These are phyloP conservation scores for Piromyces sp. DNA, from an alignment of 192 early-diverging fungal species.

Conservation along the genomic window DNA sequence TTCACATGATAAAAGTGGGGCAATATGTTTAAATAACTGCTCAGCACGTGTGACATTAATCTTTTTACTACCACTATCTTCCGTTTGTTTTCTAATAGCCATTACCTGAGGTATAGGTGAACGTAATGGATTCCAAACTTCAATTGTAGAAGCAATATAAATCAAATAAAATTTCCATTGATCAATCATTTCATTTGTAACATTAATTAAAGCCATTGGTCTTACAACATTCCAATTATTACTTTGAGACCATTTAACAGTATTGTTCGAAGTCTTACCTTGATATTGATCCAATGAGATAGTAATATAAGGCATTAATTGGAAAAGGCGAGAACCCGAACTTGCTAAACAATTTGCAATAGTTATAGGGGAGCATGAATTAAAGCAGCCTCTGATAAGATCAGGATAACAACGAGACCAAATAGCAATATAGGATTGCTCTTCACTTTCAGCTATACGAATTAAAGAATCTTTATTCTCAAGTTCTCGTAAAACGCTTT, in stretches of 20 bases:
- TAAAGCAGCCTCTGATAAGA: slow-evolving; percentile 39
- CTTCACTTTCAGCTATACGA: slow-evolving; percentile 36
- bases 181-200: slow-evolving; percentile 41
- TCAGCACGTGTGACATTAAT: slow-evolving; percentile 11
- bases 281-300: slow-evolving; percentile 27
- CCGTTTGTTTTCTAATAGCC: neutral
- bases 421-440: slow-evolving; percentile 28
- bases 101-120: neutral
- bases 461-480: slow-evolving; percentile 38
- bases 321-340: slow-evolving; percentile 40
- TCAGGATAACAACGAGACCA: slow-evolving; percentile 54
- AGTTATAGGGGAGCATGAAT: slow-evolving; percentile 19
- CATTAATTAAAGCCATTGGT: slow-evolving; percentile 7
- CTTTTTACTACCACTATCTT: neutral
- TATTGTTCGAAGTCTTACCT: slow-evolving; percentile 21
- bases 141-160: slow-evolving; percentile 52
- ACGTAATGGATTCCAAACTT: slow-evolving; percentile 3
- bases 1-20: slow-evolving; percentile 52
- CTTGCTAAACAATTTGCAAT: slow-evolving; percentile 26
- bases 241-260: slow-evolving; percentile 10
- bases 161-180: slow-evolving; percentile 60
- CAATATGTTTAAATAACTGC: slow-evolving; percentile 44
- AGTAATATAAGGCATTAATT: slow-evolving; percentile 38
- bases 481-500: slow-evolving; percentile 19
- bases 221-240: neutral